These are phyloP conservation scores for Dryas drummondii DNA, from an alignment of 306 rosid genomes.

Conservation along the genomic window DNA sequence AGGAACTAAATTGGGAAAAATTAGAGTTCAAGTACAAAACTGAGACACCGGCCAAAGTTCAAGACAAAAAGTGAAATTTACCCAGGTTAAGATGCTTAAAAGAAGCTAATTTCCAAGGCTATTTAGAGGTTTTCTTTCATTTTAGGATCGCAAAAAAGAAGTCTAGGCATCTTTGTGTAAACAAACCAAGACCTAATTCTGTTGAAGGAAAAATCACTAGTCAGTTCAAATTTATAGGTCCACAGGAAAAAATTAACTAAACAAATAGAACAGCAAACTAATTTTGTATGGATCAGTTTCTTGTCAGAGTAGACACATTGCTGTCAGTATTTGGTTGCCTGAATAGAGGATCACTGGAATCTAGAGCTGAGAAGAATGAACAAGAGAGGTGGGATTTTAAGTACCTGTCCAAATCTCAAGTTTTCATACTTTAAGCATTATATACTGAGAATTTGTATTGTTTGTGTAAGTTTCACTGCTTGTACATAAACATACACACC, in stretches of 20 bases:
- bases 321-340: background rate
- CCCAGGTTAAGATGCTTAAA: background rate
- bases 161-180: background rate
- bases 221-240: background rate
- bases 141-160: background rate
- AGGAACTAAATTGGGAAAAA: too few relatives aligned
- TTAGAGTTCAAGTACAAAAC: too few relatives aligned
- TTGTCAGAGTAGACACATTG: constrained; percentile 1
- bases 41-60: too few relatives aligned
- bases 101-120: background rate
- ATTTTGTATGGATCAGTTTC: background rate
- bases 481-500: background rate
- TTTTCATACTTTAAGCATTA: background rate
- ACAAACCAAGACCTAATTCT: background rate
- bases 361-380: constrained; percentile 4
- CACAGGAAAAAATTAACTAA: too few relatives aligned
- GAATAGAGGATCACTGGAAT: background rate
- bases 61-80: too few relatives aligned
- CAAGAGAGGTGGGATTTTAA: background rate
- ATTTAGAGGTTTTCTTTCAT: background rate
- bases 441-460: background rate
- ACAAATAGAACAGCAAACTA: background rate
- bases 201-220: background rate
- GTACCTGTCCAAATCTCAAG: background rate
- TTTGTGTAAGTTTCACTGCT: background rate